Base-by-base conservation (phyloP, 1,139 yeast species). In the Pichia sp. region DNA sequence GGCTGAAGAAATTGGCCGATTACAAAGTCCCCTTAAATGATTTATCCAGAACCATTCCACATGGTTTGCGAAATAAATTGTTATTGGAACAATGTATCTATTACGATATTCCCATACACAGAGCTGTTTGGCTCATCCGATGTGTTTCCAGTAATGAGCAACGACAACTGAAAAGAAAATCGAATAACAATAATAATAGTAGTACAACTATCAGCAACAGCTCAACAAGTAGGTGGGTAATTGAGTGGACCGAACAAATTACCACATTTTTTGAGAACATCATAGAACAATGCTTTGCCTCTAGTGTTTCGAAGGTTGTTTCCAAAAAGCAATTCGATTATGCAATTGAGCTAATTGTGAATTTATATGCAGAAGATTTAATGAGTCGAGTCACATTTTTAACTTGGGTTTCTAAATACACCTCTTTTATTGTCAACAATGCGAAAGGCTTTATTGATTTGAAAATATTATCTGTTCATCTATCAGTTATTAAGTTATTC, bases 91-190 rank as follows among this genome's bases (percentile, higher is more conserved):
- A 81, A 47, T 72, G 94, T 52, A 73, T 84, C 51, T 58, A 67
- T 36, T 80, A 81, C 55, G 65, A 66, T 33, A 79, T 90, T 0
- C 97, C 97, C 0, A 67, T 83, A 4, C 62, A 76, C 28, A 68
- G 97, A 48, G 95, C 96, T 0, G 65, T 90, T 4, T 90, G 98
- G 98, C 74, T 90, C 50, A 85, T 92, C 3, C 78, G 86, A 53
- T 85, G 96, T 62, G 86, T 88, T 1, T 79, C 92, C 23, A 81
- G 85, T 16, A 85, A 88, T 48, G 97, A 90, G 58, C 74, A 85
- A 46, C 64, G 88, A 35, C 77, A 84, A 4, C 63, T 86, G 41
- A 73, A 79, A 47, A 69, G 86, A 44, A 84, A 81, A 49, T 31
- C 33, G 10, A 8, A 7, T 8, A 34, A 34, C 26, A 39, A 40